Evolutionary conservation across 352 stramenopile species (phyloP).

Genomic region (Phytophthora cajani): DNA sequence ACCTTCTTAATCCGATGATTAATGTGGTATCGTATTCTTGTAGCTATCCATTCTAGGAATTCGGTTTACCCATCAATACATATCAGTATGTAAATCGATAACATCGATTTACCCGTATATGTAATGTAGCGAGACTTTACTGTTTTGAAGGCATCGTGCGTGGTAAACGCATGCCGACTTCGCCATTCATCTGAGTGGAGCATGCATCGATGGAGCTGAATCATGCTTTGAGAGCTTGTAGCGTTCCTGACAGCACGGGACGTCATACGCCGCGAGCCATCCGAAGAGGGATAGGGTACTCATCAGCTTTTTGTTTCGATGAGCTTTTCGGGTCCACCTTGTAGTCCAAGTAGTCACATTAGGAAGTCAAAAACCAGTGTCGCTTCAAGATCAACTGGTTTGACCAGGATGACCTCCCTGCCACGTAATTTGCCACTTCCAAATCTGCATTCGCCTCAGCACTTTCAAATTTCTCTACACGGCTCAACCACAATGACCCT

Average conservation of each 20-base stretch:
- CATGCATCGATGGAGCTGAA: not conserved
- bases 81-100: not conserved
- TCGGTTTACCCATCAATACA: too few relatives aligned
- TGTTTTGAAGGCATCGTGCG: not conserved
- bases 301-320: constrained; percentile 20
- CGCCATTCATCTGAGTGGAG: not conserved
- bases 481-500: constrained; percentile 29
- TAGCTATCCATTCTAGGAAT: too few relatives aligned
- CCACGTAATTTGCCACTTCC: constrained; percentile 19
- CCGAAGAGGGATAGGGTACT: constrained; percentile 1
- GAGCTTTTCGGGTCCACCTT: not conserved
- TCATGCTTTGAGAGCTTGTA: not conserved
- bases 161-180: not conserved
- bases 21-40: not conserved
- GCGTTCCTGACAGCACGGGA: not conserved
- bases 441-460: constrained; percentile 9
- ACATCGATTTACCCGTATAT: not conserved
- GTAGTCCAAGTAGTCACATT: constrained; percentile 8
- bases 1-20: not conserved
- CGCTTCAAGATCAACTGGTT: constrained; percentile 25
- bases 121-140: not conserved
- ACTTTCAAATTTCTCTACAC: not conserved
- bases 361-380: constrained; percentile 5
- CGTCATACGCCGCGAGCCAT: not conserved
- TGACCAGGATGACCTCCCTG: constrained; percentile 7